Evolutionary conservation across 2,329 filamentous ascomycete species (phyloP), one percentile per base, ranked within the genome.

Genomic region (Penicillium sp.): DNA sequence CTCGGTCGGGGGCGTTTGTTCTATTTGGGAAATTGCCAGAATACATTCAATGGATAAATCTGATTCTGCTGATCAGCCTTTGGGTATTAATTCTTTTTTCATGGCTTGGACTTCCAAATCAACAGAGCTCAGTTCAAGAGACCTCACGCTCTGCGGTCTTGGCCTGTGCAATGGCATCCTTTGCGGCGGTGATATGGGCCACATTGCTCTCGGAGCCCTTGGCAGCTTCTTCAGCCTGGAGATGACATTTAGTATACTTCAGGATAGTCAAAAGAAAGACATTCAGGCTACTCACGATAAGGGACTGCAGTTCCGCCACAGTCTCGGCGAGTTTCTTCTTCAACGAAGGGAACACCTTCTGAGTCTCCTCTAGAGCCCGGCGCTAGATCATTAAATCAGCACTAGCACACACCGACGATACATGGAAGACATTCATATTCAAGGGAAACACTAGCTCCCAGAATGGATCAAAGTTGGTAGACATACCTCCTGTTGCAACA

Each of bases 361-460:
- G 90, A 8, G 95, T 98, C 80, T 99, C 91, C 66, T 93, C 87
- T n/a, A 93, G 81, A 25, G 91, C 93, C 81, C 86, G 85, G 79
- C 86, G 85, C 93, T 97, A 45, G 19, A 22, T 22, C 19, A 25
- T 35, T 22, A 52, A 43, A 40, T 59, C 22, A 63, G 61, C 49
- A 53, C 59, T 0, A n/a, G 8, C 25, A 2, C 25, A 4, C 28
- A 14, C 2, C 33, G 10, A 42, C n/a, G 4, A 37, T 22, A 22
- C 19, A 22, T 33, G 28, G 26, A 26, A 8, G 8, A 26, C 4
- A 33, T 8, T 16, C 14, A 43, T 13, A 46, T 52, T 19, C 38
- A 45, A 49, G 45, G 25, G 19, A 25, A 38, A 5, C 4, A n/a
- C 22, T 7, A 4, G 43, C 6, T 19, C 22, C 22, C 2, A 16